Evolutionary conservation across 257 asterid genomes (phyloP), one percentile per base, ranked within the genome.

Genomic region (Apocynum venetum): DNA sequence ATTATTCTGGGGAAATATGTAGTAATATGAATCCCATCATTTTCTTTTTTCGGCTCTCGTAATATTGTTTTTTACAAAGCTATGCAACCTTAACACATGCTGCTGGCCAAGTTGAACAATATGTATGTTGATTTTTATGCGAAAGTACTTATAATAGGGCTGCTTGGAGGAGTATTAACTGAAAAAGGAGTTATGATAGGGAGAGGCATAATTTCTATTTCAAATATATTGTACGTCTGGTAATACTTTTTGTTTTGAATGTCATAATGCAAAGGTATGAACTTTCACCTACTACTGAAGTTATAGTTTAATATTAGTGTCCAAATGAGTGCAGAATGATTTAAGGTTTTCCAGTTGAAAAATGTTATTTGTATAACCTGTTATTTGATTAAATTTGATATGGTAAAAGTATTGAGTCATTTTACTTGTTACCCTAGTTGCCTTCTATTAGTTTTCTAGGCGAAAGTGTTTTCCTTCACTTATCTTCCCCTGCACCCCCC

Each of bases 101-200:
- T 46, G 64, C 43, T 60, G 77, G 14, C 15, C 15, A 41, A 46
- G 13, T 38, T 38, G 25, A 36, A 7, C 3, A 57, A 38, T 38
- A 25, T 25, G 36, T 1, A n/a, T 53, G 74, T 72, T 66, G 13
- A n/a, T 79, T 68, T 61, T 74, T 75, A 78, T 78, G 69, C 73
- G 70, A 76, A 80, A 77, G 64, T 61, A 61, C 74, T 72, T 41
- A 17, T 40, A 17, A 63, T 75, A 53, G 35, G 65, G 73, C 2
- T 56, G 64, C 70, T 44, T 60, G 71, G 46, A 53, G 71, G 57
- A 66, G n/a, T 67, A 56, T 12, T 71, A 25, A 41, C 2, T 53
- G 25, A 7, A 31, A 52, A 52, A 35, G 44, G 20, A 31, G n/a
- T 2, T 15, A 38, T 25, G 53, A 20, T 17, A 53, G 5, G 4